A percentile compares a stretch with the other conserved stretches of the same genome.
Evolutionary conservation across 331 rosid species (phyloP).

Genomic region (Prunus yedoensis): DNA sequence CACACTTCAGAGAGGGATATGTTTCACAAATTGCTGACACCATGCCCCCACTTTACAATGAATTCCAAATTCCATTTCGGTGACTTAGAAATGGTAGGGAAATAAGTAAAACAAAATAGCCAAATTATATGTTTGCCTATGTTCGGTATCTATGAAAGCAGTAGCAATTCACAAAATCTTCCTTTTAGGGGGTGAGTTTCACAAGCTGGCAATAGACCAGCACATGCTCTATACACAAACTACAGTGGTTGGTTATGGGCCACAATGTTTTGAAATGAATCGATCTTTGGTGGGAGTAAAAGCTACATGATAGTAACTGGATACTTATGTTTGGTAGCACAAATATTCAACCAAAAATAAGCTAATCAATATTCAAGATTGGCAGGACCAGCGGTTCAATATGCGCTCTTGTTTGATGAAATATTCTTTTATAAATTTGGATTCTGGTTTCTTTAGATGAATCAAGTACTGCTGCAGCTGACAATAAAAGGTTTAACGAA

Average conservation of each 20-base stretch:
- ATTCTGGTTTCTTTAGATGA: background rate
- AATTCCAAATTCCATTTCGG: background rate
- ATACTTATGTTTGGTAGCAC: background rate
- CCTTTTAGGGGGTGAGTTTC: too few relatives aligned
- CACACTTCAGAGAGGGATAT: background rate
- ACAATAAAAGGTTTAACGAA: conserved; percentile 68
- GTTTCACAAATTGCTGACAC: background rate
- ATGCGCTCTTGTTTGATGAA: background rate
- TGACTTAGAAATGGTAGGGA: background rate
- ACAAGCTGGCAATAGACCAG: too few relatives aligned
- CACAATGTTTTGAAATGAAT: too few relatives aligned
- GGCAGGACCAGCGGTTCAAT: background rate
- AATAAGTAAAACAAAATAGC: too few relatives aligned
- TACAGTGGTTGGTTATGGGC: too few relatives aligned
- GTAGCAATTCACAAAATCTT: background rate
- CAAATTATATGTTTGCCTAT: too few relatives aligned
- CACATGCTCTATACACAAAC: too few relatives aligned
- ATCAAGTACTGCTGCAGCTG: conserved; percentile 62
- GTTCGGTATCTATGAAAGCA: background rate
- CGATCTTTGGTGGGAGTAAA: too few relatives aligned
- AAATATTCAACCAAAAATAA: background rate
- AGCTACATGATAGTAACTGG: too few relatives aligned
- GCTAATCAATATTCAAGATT: background rate
- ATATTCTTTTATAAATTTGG: background rate
- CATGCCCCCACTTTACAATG: background rate